phyloP scores from a whole-genome alignment of 768 basidiomycete species.

The Tulasnella sp. region DNA sequence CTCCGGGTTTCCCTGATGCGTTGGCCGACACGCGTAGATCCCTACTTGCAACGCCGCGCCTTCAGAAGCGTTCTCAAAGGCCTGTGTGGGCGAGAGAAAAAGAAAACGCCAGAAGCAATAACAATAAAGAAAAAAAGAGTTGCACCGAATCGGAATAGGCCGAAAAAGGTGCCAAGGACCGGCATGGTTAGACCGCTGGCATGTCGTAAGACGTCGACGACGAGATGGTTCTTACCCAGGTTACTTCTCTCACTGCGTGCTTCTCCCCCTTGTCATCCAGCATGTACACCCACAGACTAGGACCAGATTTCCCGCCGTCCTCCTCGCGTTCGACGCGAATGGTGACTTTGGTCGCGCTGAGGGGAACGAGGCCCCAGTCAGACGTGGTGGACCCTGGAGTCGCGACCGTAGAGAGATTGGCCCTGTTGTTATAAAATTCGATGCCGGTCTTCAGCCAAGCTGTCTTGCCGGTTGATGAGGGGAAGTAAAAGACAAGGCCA shows the following conservation, averaged over 20 bases:
- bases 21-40: slow-evolving; percentile 33
- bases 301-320: slow-evolving; percentile 16
- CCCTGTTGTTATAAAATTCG: slow-evolving; percentile 33
- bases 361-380: slow-evolving; percentile 35
- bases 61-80: slow-evolving; percentile 8
- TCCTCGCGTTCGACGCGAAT: slow-evolving; percentile 31
- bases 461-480: slow-evolving; percentile 1
- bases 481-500: slow-evolving; percentile 33
- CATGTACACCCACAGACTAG: slow-evolving; percentile 35
- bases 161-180: background rate
- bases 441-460: slow-evolving; percentile 37
- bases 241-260: slow-evolving; percentile 33
- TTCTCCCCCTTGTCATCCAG: slow-evolving; percentile 27
- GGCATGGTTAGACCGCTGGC: background rate
- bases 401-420: slow-evolving; percentile 34
- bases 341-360: slow-evolving; percentile 25
- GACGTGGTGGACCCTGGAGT: slow-evolving; percentile 29
- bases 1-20: slow-evolving; percentile 17
- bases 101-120: too few relatives aligned
- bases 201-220: background rate
- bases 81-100: background rate
- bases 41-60: slow-evolving; percentile 30
- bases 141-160: background rate
- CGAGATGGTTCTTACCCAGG: slow-evolving; percentile 32
- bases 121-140: too few relatives aligned